phyloP scores from a whole-genome alignment of 176 grass and related monocot genomes.

The Cocos nucifera region DNA sequence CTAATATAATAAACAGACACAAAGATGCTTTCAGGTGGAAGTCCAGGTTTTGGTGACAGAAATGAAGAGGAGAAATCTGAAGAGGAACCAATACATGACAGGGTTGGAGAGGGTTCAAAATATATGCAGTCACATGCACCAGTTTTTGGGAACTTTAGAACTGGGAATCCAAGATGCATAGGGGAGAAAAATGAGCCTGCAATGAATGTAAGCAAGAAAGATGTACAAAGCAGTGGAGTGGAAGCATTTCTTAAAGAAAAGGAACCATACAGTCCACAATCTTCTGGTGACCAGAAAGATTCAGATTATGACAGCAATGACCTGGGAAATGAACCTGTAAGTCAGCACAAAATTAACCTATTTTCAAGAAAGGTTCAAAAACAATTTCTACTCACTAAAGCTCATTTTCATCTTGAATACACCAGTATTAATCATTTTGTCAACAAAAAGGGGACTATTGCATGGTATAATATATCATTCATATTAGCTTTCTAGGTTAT shows the following conservation, averaged over 20 bases:
- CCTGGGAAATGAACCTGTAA: constrained; percentile 55
- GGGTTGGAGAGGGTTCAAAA: constrained; percentile 21
- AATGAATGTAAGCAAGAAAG: constrained; percentile 19
- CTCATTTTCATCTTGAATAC: too few species aligned
- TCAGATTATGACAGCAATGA: constrained; percentile 71
- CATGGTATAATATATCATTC: too few species aligned
- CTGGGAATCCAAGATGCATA: constrained; percentile 8
- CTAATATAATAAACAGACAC: constrained; percentile 25
- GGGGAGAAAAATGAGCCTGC: constrained; percentile 4
- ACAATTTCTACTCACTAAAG: too few species aligned
- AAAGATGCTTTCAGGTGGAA: constrained; percentile 38
- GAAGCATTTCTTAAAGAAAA: constrained; percentile 27
- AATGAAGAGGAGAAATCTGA: constrained; percentile 35
- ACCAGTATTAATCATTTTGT: too few species aligned
- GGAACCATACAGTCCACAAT: constrained; percentile 44
- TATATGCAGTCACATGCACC: constrained; percentile 23
- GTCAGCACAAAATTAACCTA: not conserved
- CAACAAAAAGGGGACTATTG: too few species aligned
- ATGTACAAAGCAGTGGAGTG: constrained; percentile 8
- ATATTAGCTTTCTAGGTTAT: too few species aligned
- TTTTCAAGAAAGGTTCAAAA: too few species aligned
- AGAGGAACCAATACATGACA: constrained; percentile 30
- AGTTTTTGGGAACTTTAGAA: constrained; percentile 16
- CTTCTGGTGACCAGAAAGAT: constrained; percentile 41
- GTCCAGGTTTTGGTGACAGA: constrained; percentile 38